phyloP scores from a whole-genome alignment of 495 filamentous ascomycete genomes.

The Aspergillus incahuasiensis region DNA sequence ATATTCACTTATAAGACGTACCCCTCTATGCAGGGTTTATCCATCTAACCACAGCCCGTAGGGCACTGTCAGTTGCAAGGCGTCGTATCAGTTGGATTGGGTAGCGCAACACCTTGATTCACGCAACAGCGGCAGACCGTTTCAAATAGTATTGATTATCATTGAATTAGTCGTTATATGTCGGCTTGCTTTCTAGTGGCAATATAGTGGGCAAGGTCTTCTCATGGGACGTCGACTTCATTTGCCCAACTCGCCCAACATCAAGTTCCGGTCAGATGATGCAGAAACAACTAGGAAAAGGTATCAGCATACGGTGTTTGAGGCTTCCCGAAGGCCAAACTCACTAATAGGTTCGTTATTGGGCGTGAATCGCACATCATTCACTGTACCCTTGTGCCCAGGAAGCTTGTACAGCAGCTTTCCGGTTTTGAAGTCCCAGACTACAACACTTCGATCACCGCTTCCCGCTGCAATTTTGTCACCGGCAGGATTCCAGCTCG shows the following conservation, averaged over 20 bases:
- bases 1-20: not conserved
- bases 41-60: not conserved
- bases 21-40: not conserved
- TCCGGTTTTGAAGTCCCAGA: conserved; percentile 79
- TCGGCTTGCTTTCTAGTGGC: not conserved
- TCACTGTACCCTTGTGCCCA: conserved; percentile 92
- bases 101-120: not conserved
- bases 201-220: not conserved
- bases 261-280: conserved; percentile 74
- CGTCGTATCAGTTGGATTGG: not conserved
- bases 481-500: conserved; percentile 86
- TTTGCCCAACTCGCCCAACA: conserved; percentile 72
- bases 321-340: conserved; percentile 33
- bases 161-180: not conserved
- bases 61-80: not conserved
- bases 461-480: conserved; percentile 84
- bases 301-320: conserved; percentile 1
- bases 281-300: conserved; percentile 68
- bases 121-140: not conserved
- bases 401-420: conserved; percentile 93
- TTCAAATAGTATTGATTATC: not conserved
- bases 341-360: conserved; percentile 80
- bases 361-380: conserved; percentile 88
- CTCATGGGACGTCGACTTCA: conserved; percentile 24
- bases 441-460: conserved; percentile 81